Conservation (phyloP, 2,329 filamentous ascomycete species). For the Ilyonectria sp. region DNA sequence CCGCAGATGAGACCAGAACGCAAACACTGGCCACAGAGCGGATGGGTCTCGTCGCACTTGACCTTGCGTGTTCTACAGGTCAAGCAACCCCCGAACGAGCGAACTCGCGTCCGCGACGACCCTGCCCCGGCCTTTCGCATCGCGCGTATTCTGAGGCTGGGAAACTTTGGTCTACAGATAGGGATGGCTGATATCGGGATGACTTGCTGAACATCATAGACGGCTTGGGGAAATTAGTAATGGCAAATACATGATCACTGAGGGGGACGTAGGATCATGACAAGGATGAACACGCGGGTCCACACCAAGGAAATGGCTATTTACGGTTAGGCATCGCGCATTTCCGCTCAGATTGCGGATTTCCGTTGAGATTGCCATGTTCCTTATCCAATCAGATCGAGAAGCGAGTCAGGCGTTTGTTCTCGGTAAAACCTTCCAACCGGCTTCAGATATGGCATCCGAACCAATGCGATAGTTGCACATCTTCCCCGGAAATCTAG, state of each 20-base stretch:
- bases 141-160: not conserved
- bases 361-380: not conserved
- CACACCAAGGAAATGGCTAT: not conserved
- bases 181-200: slow-evolving; percentile 5
- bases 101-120: slow-evolving; percentile 7
- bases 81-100: slow-evolving; percentile 16
- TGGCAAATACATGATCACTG: not conserved
- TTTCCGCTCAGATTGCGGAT: not conserved
- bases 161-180: not conserved
- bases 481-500: too few species aligned
- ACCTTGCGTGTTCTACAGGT: slow-evolving; percentile 23
- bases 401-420: too few species aligned
- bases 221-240: not conserved
- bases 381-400: not conserved
- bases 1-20: slow-evolving; percentile 3
- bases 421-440: too few species aligned
- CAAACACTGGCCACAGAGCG: slow-evolving; percentile 9
- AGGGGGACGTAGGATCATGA: not conserved
- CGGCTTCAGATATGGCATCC: too few species aligned
- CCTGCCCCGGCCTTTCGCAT: not conserved
- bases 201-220: not conserved
- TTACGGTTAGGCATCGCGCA: not conserved
- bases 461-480: too few species aligned
- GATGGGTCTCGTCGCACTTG: slow-evolving; percentile 17
- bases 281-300: not conserved